Evolutionary conservation across 164 flowering plant genomes (phyloP), one percentile per base, ranked within the genome.

Genomic region (Warburgia ugandensis): DNA sequence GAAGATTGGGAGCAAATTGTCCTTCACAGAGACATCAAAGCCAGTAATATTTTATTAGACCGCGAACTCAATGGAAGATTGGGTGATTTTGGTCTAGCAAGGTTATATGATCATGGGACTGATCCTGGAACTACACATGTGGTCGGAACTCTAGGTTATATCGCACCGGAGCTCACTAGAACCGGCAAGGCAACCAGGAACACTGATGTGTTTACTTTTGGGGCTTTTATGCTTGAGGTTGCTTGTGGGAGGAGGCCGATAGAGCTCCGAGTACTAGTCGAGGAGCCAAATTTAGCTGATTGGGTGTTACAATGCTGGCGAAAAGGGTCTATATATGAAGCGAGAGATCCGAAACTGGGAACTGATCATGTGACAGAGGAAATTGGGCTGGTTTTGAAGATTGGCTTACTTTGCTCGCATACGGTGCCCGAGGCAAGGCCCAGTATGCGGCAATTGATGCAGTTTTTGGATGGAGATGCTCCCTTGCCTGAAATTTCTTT

Each of bases 1-100:
- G 68, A 73, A 56, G 72, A 52, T 6, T 74, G 78, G 71, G 75
- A 60, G 11, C 66, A 68, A 41, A 60, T 63, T 0, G 75, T 74
- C 12, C 45, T 73, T 17, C 77, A 73, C 32, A 63, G 77, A 59
- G 77, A 73, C 13, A 43, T 73, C 5, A 73, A 73, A 36, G 64
- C 74, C 1, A 64, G 74, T 33, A 73, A 73, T 44, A 66, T 73
- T 0, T 19, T 73, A 31, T 40, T 70, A 29, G 77, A 73, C n/a
- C 48, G 22, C 14, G 72, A 73, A 2, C 4, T 69, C 35, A 64
- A 61, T 30, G 74, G 63, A 7, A 50, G 64, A 23, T 21, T 74
- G 13, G 73, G 74, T 0, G 77, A 73, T 53, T 73, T 73, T 35
- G 77, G 77, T 7, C 52, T 70, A 0, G 72, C 77, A 0, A 70